These are phyloP conservation scores for Crassisporium funariophilum DNA, from an alignment of 768 basidiomycete genomes.

Conservation along the genomic window DNA sequence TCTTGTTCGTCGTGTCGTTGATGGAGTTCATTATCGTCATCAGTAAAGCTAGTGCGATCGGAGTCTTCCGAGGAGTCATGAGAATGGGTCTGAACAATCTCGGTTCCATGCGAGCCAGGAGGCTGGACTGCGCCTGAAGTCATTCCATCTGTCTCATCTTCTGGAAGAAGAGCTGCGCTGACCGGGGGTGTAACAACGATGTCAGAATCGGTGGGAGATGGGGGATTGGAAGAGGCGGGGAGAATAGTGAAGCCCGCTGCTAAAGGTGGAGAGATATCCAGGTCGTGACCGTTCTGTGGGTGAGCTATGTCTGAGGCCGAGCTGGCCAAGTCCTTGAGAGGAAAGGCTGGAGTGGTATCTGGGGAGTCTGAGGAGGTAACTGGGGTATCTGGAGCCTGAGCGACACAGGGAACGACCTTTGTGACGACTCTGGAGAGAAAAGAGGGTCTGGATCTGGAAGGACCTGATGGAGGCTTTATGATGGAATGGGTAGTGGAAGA, in stretches of 20 bases:
- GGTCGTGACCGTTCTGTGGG: constrained; percentile 13
- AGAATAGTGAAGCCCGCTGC: constrained; percentile 31
- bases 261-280: constrained; percentile 24
- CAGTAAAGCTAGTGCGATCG: constrained; percentile 66
- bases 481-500: constrained; percentile 34
- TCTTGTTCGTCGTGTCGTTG: constrained; percentile 70
- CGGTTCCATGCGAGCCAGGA: constrained; percentile 77
- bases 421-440: constrained; percentile 66
- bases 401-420: constrained; percentile 69
- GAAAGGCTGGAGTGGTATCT: constrained; percentile 19
- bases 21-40: constrained; percentile 60
- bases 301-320: constrained; percentile 14
- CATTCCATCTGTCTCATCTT: constrained; percentile 79
- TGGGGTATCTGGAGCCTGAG: constrained; percentile 43
- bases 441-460: constrained; percentile 44
- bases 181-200: constrained; percentile 43
- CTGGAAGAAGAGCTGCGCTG: constrained; percentile 37
- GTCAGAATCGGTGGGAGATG: constrained; percentile 33
- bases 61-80: constrained; percentile 50
- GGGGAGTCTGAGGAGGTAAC: constrained; percentile 27
- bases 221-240: constrained; percentile 26
- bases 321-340: constrained; percentile 23
- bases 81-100: constrained; percentile 41
- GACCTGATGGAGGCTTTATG: constrained; percentile 28
- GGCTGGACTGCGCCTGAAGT: constrained; percentile 91